Evolutionary conservation across 225 moss, liverwort and hornwort genomes (phyloP).

Genomic region (Marchantia polymorpha): DNA sequence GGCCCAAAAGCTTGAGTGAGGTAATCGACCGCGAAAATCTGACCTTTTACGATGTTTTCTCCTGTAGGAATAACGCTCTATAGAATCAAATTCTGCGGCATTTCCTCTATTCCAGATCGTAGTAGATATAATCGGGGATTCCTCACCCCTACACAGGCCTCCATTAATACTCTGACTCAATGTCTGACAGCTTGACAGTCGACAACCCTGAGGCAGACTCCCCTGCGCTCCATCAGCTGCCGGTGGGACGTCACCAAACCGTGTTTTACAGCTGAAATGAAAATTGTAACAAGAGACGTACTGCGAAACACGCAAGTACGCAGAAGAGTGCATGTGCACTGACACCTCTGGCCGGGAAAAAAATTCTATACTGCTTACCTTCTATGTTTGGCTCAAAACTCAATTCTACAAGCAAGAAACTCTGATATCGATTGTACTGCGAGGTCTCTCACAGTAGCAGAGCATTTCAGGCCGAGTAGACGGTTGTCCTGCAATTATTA

Average conservation of each 20-base stretch:
- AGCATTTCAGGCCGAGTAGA: not conserved
- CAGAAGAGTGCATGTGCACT: conserved; percentile 42
- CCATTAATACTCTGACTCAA: conserved; percentile 7
- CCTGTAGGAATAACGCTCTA: conserved; percentile 27
- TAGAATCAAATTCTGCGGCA: conserved; percentile 7
- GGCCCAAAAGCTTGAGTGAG: conserved; percentile 4
- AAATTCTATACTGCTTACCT: not conserved
- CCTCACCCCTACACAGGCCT: not conserved
- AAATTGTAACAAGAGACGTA: not conserved
- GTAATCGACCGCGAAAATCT: conserved; percentile 6
- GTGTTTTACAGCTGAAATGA: conserved; percentile 16
- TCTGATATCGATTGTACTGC: not conserved
- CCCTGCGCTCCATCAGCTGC: conserved; percentile 20
- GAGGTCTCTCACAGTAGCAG: not conserved
- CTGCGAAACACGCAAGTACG: conserved; percentile 18
- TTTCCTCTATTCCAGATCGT: conserved; percentile 10
- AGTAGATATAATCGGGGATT: not conserved
- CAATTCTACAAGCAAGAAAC: not conserved
- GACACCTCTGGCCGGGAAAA: not conserved
- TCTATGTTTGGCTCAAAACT: not conserved
- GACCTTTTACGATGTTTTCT: conserved; percentile 6
- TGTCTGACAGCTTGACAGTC: conserved; percentile 7
- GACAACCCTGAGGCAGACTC: conserved; percentile 8
- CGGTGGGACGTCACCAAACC: conserved; percentile 3
- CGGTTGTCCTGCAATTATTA: not conserved